phyloP scores from a whole-genome alignment of 768 basidiomycete genomes.

The Russula vinacea region DNA sequence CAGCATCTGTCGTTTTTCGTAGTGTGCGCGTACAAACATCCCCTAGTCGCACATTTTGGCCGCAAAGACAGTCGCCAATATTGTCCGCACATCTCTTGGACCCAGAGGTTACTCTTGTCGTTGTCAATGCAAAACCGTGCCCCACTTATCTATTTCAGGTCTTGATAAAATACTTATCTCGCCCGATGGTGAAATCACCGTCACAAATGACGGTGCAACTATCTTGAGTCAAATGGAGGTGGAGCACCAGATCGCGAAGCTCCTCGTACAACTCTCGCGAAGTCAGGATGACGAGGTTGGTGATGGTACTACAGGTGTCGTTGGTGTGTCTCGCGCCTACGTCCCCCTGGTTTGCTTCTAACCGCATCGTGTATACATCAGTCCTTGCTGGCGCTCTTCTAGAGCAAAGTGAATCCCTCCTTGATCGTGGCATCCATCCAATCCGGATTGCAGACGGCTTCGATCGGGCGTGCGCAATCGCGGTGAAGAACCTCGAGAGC shows the following conservation, averaged over 20 bases:
- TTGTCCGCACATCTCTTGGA: conserved; percentile 91
- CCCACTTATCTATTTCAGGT: conserved; percentile 46
- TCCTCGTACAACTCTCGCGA: conserved; percentile 93
- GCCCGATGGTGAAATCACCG: conserved; percentile 97
- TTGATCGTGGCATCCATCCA: conserved; percentile 99
- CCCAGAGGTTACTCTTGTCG: conserved; percentile 67
- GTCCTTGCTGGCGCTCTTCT: conserved; percentile 97
- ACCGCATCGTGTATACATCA: neutral
- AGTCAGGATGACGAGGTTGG: conserved; percentile 99
- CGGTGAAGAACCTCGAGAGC: conserved; percentile 83
- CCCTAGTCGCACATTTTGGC: conserved; percentile 90
- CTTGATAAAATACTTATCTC: conserved; percentile 94
- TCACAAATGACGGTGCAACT: conserved; percentile 98
- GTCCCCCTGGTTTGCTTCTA: neutral
- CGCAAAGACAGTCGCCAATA: conserved; percentile 89
- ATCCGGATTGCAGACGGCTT: conserved; percentile 99
- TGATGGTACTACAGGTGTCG: conserved; percentile 98
- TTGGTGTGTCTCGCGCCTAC: conserved; percentile 61
- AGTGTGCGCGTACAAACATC: conserved; percentile 13
- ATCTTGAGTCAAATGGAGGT: conserved; percentile 99
- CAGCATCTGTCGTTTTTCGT: conserved; percentile 27
- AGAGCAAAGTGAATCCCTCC: conserved; percentile 89
- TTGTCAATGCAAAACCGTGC: neutral
- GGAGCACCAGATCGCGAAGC: conserved; percentile 97
- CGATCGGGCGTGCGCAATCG: conserved; percentile 88